Conservation (phyloP, 78 protist genomes). For the Bigelowiella natans region DNA sequence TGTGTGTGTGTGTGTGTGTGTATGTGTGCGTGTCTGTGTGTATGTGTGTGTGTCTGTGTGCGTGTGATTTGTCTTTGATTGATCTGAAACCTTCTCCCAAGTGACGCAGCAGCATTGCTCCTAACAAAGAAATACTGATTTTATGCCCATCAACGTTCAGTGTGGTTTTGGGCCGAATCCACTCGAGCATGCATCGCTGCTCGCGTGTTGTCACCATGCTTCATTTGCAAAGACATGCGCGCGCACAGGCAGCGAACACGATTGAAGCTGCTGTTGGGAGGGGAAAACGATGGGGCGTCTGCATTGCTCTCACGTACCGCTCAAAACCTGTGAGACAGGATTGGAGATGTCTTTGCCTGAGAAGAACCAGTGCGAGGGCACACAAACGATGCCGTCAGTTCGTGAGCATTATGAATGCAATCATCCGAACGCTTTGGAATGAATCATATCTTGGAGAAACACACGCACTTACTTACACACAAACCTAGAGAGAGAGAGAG, state of each 20-base stretch:
- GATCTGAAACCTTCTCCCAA: background rate
- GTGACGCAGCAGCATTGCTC: background rate
- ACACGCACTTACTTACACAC: background rate
- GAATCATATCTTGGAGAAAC: no score
- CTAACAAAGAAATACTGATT: no score
- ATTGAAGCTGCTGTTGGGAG: no score
- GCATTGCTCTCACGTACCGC: no score
- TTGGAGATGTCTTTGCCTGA: background rate
- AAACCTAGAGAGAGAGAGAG: background rate
- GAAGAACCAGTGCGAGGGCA: background rate
- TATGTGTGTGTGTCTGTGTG: background rate
- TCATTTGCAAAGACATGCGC: no score
- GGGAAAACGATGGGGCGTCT: no score
- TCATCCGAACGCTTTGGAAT: no score
- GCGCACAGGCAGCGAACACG: no score
- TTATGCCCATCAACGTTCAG: no score
- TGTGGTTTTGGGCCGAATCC: no score
- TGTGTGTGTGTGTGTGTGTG: background rate
- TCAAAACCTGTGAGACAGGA: background rate
- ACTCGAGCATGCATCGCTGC: no score
- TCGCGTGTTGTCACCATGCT: no score
- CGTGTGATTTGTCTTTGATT: background rate
- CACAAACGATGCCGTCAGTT: background rate
- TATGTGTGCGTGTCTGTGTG: background rate
- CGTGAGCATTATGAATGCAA: background rate